Evolutionary conservation across 192 early-diverging fungal genomes (phyloP).

Genomic region (Chytriomyces hyalinus): DNA sequence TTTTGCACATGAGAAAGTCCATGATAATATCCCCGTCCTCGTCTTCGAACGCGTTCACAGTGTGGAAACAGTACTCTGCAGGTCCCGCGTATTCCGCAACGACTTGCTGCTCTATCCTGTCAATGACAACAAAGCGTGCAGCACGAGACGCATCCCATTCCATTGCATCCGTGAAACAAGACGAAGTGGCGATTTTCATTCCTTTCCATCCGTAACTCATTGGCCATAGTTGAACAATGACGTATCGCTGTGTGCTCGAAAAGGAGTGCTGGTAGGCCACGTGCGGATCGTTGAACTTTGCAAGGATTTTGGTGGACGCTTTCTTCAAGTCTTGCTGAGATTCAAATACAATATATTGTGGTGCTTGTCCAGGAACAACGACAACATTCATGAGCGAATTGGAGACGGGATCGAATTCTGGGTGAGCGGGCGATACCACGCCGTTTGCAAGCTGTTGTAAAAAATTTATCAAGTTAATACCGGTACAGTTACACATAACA

Average conservation of each 20-base stretch:
- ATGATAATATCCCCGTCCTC: slow-evolving; percentile 38
- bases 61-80: slow-evolving; percentile 65
- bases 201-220: slow-evolving; percentile 66
- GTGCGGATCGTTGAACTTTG: slow-evolving; percentile 11
- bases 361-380: not conserved
- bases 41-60: slow-evolving; percentile 56
- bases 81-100: slow-evolving; percentile 73
- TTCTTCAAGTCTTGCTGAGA: not conserved
- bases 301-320: slow-evolving; percentile 4
- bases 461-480: not conserved
- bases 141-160: slow-evolving; percentile 63
- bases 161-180: slow-evolving; percentile 68
- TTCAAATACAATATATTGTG: slow-evolving; percentile 25
- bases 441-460: slow-evolving; percentile 1
- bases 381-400: slow-evolving; percentile 20
- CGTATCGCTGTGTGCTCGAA: slow-evolving; percentile 72
- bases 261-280: slow-evolving; percentile 76
- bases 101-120: slow-evolving; percentile 67
- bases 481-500: not conserved
- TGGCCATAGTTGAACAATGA: slow-evolving; percentile 70
- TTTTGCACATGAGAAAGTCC: slow-evolving; percentile 11
- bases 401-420: slow-evolving; percentile 23
- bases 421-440: not conserved
- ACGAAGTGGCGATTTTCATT: slow-evolving; percentile 45
- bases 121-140: slow-evolving; percentile 75